Evolutionary conservation across 2,329 filamentous ascomycete species (phyloP), one percentile per base, ranked within the genome.

Genomic region (Hawksworthiomyces lignivorus): DNA sequence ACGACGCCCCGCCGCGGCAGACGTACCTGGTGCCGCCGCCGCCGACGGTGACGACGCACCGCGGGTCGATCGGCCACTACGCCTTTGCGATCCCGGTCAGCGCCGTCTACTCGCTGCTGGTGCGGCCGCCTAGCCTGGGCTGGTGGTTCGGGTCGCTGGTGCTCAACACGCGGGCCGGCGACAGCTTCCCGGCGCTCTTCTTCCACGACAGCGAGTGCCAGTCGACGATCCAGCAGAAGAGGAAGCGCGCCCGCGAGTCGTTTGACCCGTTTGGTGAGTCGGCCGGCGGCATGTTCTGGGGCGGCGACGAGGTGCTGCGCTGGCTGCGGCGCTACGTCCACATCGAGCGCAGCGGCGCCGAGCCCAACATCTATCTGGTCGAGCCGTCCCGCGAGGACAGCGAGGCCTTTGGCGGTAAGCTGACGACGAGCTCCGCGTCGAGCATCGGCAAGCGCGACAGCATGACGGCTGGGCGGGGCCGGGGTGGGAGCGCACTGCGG

Each of bases 141-240:
- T 98, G 92, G 94, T 98, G 92, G 92, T 96, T 94, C 60, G 92
- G 92, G 26, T 95, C 88, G 49, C 65, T 98, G 21, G 83, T 98
- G 44, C 87, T 98, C 66, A 98, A 98, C 59, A 87, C 86, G 1
- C 73, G 85, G 11, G 80, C 84, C 1, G 94, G 94, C 4, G 89
- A 97, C 58, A 92, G 86, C 58, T 95, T 97, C 52, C 92, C 92
- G 0, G 88, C 92, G 0, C 68, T 98, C 2, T 98, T 98, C 66
- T 98, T 98, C 65, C 92, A 98, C 60, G 92, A 98, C 56, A 88
- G 81, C 48, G 92, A 98, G 66, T 98, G 92, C 56, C 85, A 95
- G 63, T 94, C 85, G 40, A 98, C 92, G 0, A 94, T 97, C 18
- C 64, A 94, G 43, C 90, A 97, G 62, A 87, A 94, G 66, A 94